Evolutionary conservation across 2,329 filamentous ascomycete species (phyloP).

Genomic region (Calonectria pauciramosa): DNA sequence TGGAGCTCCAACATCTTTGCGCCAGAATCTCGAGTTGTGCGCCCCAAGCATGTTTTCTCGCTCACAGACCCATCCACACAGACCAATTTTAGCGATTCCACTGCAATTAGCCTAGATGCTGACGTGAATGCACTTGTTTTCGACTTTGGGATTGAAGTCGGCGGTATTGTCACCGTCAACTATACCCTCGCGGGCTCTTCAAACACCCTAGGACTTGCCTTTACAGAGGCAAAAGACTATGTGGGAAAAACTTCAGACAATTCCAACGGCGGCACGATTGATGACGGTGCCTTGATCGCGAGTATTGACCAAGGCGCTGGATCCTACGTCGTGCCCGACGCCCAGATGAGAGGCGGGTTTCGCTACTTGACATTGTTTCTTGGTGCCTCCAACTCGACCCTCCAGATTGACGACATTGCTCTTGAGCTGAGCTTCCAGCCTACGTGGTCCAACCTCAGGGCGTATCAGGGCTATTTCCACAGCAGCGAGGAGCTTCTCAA

Average conservation of each 20-base stretch:
- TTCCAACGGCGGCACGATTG: neutral
- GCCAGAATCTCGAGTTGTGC: neutral
- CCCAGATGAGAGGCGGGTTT: slow-evolving; percentile 1
- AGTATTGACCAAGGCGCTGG: neutral
- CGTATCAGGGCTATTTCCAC: slow-evolving; percentile 69
- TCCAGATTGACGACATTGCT: neutral
- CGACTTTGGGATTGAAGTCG: neutral
- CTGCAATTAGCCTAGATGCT: neutral
- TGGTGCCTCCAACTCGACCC: neutral
- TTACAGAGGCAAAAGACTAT: neutral
- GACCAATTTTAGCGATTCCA: neutral
- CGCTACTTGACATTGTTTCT: neutral
- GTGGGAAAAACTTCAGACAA: neutral
- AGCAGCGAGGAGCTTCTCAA: slow-evolving; percentile 64
- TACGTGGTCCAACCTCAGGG: slow-evolving; percentile 60
- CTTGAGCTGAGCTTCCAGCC: slow-evolving; percentile 56
- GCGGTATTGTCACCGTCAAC: slow-evolving; percentile 1
- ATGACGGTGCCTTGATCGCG: neutral
- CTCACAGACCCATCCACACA: neutral
- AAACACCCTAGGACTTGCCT: neutral
- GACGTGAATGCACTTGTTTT: neutral
- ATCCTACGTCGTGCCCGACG: neutral
- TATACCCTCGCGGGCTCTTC: neutral
- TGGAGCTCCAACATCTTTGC: slow-evolving; percentile 1
- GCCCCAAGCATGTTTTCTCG: neutral